Evolutionary conservation across 345 rosid species (phyloP), one percentile per base, ranked within the genome.

Genomic region (Gynandropsis gynandra): DNA sequence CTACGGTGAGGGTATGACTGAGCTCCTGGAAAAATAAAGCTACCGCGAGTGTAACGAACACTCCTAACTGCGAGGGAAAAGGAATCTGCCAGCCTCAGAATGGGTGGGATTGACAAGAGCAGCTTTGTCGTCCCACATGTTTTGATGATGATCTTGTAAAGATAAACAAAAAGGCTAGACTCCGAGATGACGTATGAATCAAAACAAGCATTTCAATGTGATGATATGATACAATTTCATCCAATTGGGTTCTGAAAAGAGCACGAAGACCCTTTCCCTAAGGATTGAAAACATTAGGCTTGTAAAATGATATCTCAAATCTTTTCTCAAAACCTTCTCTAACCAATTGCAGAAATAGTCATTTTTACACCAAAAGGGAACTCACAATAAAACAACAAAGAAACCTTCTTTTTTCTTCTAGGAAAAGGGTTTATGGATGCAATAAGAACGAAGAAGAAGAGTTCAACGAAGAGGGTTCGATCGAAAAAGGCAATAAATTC

Each of bases 251-350:
- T 27, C 46, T 72, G 40, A 72, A 62, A 34, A 72, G 51, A 50
- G 70, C 27, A 8, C 75, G 67, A 17, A 76, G 72, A 16, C 77
- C 77, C 52, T 48, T 43, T 8, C 57, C 72, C 12, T 20, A 41
- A 29, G 72, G 71, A 47, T 72, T 70, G 47, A 66, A 68, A 54
- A 62, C 35, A 8, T 74, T 65, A 27, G 67, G 74, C 48, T 66
- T 51, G 42, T 7, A 45, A 58, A 76, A 76, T 8, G 67, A 16
- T 3, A 76, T 38, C 54, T 76, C 77, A 0, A 76, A 59, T 49
- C 80, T 60, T 58, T 76, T 76, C 34, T 76, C 80, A 34, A 27
- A 76, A 14, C 80, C 56, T 76, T 77, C n/a, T n/a, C 42, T 72
- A 76, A 14, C 80, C 77, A 54, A 74, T 71, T 36, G 75, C 66